Conservation (phyloP, 257 asterid genomes). For the Misopates orontium region DNA sequence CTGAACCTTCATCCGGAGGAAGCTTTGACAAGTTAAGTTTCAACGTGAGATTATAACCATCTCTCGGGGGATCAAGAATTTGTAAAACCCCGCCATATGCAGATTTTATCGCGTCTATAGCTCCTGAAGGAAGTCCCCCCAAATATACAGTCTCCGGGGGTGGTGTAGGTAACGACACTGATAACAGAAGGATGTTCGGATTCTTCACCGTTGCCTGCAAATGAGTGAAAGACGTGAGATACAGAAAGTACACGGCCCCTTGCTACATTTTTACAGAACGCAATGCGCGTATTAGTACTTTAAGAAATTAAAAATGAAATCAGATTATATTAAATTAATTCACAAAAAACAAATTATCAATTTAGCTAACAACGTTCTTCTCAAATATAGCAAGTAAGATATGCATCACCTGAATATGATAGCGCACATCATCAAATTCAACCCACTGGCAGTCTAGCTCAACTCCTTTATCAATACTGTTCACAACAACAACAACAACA, state of each 20-base stretch:
- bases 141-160: slow-evolving; percentile 83
- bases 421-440: slow-evolving; percentile 91
- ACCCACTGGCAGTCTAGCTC: slow-evolving; percentile 91
- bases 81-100: slow-evolving; percentile 81
- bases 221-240: slow-evolving; percentile 16
- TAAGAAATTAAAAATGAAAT: slow-evolving; percentile 5
- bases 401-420: slow-evolving; percentile 79
- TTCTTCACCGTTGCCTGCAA: slow-evolving; percentile 79
- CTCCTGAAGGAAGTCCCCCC: slow-evolving; percentile 90
- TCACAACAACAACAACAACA: slow-evolving; percentile 20
- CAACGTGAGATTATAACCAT: slow-evolving; percentile 91
- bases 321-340: background rate
- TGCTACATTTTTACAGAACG: slow-evolving; percentile 4
- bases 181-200: slow-evolving; percentile 69
- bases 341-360: too few relatives aligned
- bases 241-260: slow-evolving; percentile 3
- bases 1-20: slow-evolving; percentile 95
- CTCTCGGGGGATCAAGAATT: slow-evolving; percentile 98
- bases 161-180: slow-evolving; percentile 80
- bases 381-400: background rate
- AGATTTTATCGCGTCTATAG: slow-evolving; percentile 88
- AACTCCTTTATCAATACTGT: slow-evolving; percentile 90
- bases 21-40: slow-evolving; percentile 90
- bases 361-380: background rate
- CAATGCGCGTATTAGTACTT: background rate